Base-by-base conservation (phyloP, 1,284 basidiomycete species). In the Naganishia cerealis region DNA sequence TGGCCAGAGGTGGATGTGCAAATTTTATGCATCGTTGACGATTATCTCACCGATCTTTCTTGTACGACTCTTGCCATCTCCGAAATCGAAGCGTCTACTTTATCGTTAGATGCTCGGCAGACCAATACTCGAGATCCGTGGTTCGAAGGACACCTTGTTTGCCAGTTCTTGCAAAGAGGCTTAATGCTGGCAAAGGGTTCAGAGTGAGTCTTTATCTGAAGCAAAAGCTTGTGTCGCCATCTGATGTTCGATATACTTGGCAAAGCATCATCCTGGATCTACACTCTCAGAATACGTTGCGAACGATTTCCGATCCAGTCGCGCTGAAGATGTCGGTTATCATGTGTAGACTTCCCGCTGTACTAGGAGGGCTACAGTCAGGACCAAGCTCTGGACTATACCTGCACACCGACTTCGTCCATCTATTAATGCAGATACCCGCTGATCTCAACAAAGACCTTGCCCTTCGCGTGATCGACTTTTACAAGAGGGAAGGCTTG, bases 391-490 rank as follows among this genome's bases (percentile, higher is more conserved):
- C 58, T 12, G 72, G 72, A 7, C 54, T 70, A 13, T 80, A 77
- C 71, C 74, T 71, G 61, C 80, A 79, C 69, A 79, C 77, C 7
- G 71, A 72, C 58, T 79, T 76, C 69, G 79, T 80, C 55, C 73
- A 78, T 6, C 74, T 82, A 2, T 75, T 83, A 10, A 73, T 83
- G 67, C 74, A 76, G 2, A 76, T 82, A 55, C 73, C 79, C 2
- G 68, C 75, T 15, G 73, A 80, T 68, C 73, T 83, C 3, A 77
- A 81, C 62, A 79, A 81, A 67, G 73, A 76, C 15, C 76, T 80
- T 42, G 80, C 81, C 9, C 70, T 74, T 2, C 67, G 76, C 10
- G 77, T 84, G 9, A 77, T 85, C 70, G 81, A 83, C 59, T 82
- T 81, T 71, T 82, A 81, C 71, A 74, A 82, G 46, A 72, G 74